Conservation (phyloP, 2,329 filamentous ascomycete genomes). For the Cladorrhinum sp. region DNA sequence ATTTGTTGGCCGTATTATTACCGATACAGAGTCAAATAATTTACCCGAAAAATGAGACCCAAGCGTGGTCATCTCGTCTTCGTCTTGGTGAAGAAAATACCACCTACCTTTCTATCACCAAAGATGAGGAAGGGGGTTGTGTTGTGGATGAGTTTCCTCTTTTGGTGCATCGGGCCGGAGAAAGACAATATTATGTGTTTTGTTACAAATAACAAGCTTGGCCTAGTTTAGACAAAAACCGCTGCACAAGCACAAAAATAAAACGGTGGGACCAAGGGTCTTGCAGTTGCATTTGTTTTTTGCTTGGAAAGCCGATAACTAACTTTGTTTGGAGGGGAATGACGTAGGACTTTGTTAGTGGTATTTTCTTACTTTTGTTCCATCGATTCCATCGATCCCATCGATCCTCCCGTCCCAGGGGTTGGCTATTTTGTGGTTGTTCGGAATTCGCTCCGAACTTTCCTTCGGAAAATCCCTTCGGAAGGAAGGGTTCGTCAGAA, state of each 20-base stretch:
- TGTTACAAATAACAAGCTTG: background rate
- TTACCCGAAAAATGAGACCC: background rate
- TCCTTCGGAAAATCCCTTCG: background rate
- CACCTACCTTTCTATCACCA: background rate
- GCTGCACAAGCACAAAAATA: background rate
- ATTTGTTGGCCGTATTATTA: no score
- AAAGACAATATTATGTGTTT: background rate
- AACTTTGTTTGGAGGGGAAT: background rate
- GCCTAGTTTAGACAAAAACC: background rate
- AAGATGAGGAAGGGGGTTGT: no score
- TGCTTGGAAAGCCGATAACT: background rate
- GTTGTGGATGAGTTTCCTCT: background rate
- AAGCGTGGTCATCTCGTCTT: background rate
- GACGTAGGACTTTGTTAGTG: background rate
- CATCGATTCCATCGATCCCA: background rate
- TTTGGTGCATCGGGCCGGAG: background rate
- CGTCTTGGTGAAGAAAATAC: background rate
- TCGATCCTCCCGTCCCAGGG: no score
- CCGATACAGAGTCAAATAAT: no score
- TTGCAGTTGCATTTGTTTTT: no score
- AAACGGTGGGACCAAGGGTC: background rate
- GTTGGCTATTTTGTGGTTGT: background rate
- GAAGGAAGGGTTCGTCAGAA: background rate
- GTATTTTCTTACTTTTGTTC: background rate
- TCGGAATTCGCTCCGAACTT: background rate